Percentiles rank a stretch among this genome's conserved stretches.
These are phyloP conservation scores for Fusarium stilboides DNA, from an alignment of 2,329 filamentous ascomycete species.

Conservation along the genomic window DNA sequence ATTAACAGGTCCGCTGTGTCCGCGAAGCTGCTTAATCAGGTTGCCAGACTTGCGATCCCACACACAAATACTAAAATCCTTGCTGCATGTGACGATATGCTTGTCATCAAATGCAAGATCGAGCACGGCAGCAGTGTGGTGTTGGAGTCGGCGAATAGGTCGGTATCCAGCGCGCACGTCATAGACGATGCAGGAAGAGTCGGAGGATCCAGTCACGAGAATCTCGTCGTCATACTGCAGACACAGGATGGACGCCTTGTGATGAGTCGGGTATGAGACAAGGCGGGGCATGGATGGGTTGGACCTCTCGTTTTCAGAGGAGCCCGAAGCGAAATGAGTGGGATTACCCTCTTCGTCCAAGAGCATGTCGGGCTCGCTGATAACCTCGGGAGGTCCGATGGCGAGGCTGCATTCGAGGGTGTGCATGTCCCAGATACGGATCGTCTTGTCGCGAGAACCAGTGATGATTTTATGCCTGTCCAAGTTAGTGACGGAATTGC, in stretches of 20 bases:
- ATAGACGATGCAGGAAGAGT: constrained; percentile 93
- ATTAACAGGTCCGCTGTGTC: constrained; percentile 94
- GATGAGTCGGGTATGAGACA: constrained; percentile 75
- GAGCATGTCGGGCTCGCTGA: constrained; percentile 67
- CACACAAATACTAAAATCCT: constrained; percentile 93
- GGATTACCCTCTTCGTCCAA: constrained; percentile 66
- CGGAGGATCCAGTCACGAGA: constrained; percentile 94
- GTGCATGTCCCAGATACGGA: constrained; percentile 95
- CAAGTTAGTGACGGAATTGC: constrained; percentile 52
- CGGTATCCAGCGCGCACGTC: constrained; percentile 83
- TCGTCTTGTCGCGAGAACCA: constrained; percentile 93
- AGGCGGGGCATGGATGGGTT: constrained; percentile 67
- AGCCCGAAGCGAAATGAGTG: constrained; percentile 69
- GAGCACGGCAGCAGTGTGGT: constrained; percentile 89
- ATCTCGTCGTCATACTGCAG: constrained; percentile 95
- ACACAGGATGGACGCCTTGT: constrained; percentile 94
- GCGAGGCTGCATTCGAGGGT: constrained; percentile 88
- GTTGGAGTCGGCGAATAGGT: constrained; percentile 82
- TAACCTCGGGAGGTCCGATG: constrained; percentile 82
- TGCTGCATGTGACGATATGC: constrained; percentile 97
- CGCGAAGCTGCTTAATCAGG: constrained; percentile 83
- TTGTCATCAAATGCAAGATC: constrained; percentile 94
- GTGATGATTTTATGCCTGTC: constrained; percentile 92
- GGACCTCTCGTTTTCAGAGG: constrained; percentile 63
- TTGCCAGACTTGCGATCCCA: constrained; percentile 89